Conservation (phyloP, 1,139 yeast genomes). For the Hyphopichia khmerensis region DNA sequence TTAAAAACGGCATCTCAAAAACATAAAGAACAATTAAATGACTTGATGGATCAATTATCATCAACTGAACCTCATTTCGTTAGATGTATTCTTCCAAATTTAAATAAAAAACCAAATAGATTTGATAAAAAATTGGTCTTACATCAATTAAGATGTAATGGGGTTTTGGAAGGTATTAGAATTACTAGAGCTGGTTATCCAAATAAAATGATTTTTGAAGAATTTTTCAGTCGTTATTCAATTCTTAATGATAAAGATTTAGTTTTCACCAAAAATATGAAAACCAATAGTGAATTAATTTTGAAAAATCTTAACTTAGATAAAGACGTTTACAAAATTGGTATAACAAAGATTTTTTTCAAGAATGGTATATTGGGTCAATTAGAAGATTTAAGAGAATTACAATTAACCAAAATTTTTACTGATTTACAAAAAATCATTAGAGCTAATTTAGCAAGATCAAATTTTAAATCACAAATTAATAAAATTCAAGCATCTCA, state of each 20-base stretch:
- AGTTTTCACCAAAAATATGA: constrained; percentile 49
- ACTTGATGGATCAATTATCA: constrained; percentile 70
- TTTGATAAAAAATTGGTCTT: constrained; percentile 78
- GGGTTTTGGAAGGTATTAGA: constrained; percentile 96
- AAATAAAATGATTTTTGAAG: constrained; percentile 80
- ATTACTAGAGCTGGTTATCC: constrained; percentile 98
- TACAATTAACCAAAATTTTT: constrained; percentile 54
- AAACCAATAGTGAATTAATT: constrained; percentile 68
- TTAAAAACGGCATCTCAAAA: constrained; percentile 84
- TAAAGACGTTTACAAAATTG: constrained; percentile 68
- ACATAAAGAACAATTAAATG: constrained; percentile 77
- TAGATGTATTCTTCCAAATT: constrained; percentile 91
- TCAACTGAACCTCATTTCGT: constrained; percentile 95
- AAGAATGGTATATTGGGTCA: constrained; percentile 92
- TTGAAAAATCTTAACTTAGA: constrained; percentile 63
- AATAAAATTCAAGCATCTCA: constrained; percentile 70
- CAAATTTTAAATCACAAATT: constrained; percentile 48
- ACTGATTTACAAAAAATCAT: constrained; percentile 65
- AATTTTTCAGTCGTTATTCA: constrained; percentile 73
- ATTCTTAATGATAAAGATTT: constrained; percentile 50
- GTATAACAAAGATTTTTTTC: constrained; percentile 85
- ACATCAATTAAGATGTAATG: constrained; percentile 92
- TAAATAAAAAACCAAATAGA: constrained; percentile 63
- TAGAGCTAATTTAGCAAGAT: constrained; percentile 64
- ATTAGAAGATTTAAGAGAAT: constrained; percentile 77